Conservation (phyloP, 768 basidiomycete genomes). For the Leccinum subgranulosum region DNA sequence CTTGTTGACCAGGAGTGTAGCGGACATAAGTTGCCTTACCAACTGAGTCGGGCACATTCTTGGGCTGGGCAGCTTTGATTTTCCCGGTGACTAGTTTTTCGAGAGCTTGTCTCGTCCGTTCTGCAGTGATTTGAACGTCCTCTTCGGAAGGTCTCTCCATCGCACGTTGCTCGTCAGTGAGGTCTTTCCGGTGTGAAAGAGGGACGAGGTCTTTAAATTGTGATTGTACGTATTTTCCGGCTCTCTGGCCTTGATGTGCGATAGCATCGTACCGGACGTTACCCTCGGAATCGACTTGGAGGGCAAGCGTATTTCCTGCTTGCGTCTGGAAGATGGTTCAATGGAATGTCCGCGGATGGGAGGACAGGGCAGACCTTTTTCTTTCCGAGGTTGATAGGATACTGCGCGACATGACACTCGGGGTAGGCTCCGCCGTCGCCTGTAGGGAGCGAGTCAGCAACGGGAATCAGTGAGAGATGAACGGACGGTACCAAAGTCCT, state of each 20-base stretch:
- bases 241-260: conserved; percentile 90
- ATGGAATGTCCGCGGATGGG: not conserved
- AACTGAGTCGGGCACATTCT: conserved; percentile 83
- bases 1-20: conserved; percentile 90
- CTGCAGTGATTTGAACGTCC: conserved; percentile 86
- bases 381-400: conserved; percentile 91
- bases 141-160: conserved; percentile 97
- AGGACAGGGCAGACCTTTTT: conserved; percentile 68
- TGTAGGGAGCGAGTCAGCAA: conserved; percentile 25
- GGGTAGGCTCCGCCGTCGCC: conserved; percentile 87
- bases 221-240: conserved; percentile 84
- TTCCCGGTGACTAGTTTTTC: conserved; percentile 93
- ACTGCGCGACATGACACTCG: conserved; percentile 96
- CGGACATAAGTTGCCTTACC: conserved; percentile 89
- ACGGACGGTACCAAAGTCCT: conserved; percentile 72
- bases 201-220: conserved; percentile 99
- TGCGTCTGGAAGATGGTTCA: conserved; percentile 55
- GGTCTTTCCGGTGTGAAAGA: conserved; percentile 81
- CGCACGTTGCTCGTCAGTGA: conserved; percentile 63
- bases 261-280: conserved; percentile 98
- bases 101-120: conserved; percentile 85
- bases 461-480: not conserved
- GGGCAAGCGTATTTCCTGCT: conserved; percentile 90
- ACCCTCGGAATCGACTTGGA: conserved; percentile 95
- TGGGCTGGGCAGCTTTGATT: conserved; percentile 98